Evolutionary conservation across 2,329 filamentous ascomycete species (phyloP).

Genomic region (Cladorrhinum sp.): DNA sequence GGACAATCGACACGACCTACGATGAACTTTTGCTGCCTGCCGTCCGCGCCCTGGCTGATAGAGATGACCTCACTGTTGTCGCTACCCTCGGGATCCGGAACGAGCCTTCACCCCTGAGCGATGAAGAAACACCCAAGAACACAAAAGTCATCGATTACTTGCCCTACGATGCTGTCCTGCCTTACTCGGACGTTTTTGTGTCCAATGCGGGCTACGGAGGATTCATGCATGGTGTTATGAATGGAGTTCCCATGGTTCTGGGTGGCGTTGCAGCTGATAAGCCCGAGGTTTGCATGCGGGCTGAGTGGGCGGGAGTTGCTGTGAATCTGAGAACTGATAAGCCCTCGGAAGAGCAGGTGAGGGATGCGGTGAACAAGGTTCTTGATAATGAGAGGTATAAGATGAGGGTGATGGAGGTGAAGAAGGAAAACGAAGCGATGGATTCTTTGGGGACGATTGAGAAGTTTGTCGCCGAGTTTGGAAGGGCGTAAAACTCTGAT

Average conservation of each 20-base stretch:
- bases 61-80: conserved; percentile 40
- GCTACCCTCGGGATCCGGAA: conserved; percentile 33
- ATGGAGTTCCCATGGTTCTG: conserved; percentile 47
- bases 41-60: conserved; percentile 39
- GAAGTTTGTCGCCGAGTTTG: conserved; percentile 9
- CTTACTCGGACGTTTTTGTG: conserved; percentile 44
- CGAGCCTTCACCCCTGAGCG: conserved; percentile 25
- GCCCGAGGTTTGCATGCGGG: conserved; percentile 39
- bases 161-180: conserved; percentile 46
- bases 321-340: conserved; percentile 41
- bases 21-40: conserved; percentile 44
- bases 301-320: conserved; percentile 43
- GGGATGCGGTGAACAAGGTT: conserved; percentile 32
- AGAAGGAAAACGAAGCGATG: conserved; percentile 24
- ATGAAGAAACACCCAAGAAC: conserved; percentile 33
- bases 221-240: conserved; percentile 42
- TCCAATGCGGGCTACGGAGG: conserved; percentile 50
- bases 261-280: conserved; percentile 43
- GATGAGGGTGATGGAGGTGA: conserved; percentile 26
- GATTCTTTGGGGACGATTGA: conserved; percentile 14
- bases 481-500: background rate
- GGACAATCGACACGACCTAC: conserved; percentile 41
- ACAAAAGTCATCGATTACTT: conserved; percentile 45
- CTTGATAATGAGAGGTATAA: conserved; percentile 33
- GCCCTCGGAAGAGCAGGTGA: conserved; percentile 31